Base-by-base conservation (phyloP, 208 protist species). In the Leishmania tropica region DNA sequence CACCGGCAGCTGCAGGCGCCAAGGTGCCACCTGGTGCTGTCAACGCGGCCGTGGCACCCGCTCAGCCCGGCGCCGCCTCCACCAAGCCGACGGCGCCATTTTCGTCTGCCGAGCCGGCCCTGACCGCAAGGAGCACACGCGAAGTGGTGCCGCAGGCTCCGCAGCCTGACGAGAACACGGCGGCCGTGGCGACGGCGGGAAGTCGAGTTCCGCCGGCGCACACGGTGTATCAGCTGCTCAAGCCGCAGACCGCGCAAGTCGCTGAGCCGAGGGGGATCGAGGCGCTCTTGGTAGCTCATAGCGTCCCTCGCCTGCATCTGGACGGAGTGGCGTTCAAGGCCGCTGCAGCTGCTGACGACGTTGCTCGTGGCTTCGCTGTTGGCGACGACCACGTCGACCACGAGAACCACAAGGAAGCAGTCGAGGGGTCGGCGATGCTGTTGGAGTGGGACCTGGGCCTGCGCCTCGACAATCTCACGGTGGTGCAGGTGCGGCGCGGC, bases 391-490 rank as follows among this genome's bases (percentile, higher is more conserved):
- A 48, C 4, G 3, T 8, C 48, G 62, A 40, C 7, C 21, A 76
- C 65, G 21, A 78, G 47, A 58, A 37, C 24, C 70, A 35, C 70
- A 31, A 21, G 42, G 35, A 53, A 74, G 70, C 6, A 21, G 8
- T 37, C 1, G 70, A 17, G 8, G 51, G 45, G 24, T 35, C 17
- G 3, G 35, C n/a, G 24, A 6, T 64, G 74, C 28, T 48, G 10
- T 35, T 54, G 31, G 83, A 83, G 67, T 64, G 51, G 54, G 76
- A 81, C 17, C 17, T 88, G 21, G 85, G 85, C 15, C 13, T 88
- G 45, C 78, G 65, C 13, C 54, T 88, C 60, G 62, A 79, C 53
- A 53, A 53, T 2, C 54, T 88, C 35, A 67, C 37, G 17, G 78
- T 86, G 31, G 62, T 72, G 5, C 67, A 73, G 17, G 76, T 83